phyloP scores from a whole-genome alignment of 2,329 filamentous ascomycete species.

The Aspergillus flavus region DNA sequence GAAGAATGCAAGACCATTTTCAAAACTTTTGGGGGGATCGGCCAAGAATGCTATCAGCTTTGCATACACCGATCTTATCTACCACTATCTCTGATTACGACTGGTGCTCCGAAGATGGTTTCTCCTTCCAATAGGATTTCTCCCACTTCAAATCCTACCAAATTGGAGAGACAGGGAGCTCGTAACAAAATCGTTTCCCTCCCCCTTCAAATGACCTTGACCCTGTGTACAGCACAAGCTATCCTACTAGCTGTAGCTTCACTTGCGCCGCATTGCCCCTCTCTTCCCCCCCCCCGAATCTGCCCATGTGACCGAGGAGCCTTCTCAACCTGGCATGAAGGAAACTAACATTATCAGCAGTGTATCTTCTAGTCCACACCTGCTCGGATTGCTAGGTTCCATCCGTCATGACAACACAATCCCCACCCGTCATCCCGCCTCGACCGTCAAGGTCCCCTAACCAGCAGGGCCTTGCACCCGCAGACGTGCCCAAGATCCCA shows the following conservation, averaged over 20 bases:
- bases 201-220: neutral
- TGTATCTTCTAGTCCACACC: constrained; percentile 7
- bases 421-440: constrained; percentile 63
- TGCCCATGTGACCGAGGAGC: neutral
- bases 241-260: neutral
- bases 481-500: constrained; percentile 71
- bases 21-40: constrained; percentile 7
- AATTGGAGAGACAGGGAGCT: neutral
- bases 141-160: too few relatives aligned
- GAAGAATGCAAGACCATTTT: neutral
- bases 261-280: neutral
- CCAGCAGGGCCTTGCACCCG: constrained; percentile 43
- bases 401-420: constrained; percentile 42
- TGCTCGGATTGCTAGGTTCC: constrained; percentile 8
- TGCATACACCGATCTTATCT: constrained; percentile 12
- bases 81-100: neutral
- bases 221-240: neutral
- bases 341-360: constrained; percentile 2
- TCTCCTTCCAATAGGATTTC: neutral
- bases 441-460: constrained; percentile 60
- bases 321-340: neutral
- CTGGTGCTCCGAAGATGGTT: neutral
- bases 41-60: constrained; percentile 10
- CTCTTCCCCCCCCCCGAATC: neutral
- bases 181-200: neutral